A percentile compares a stretch with the other conserved stretches of the same genome.
Conservation (phyloP, 139 green algal species). For the Chlorella vulgaris region DNA sequence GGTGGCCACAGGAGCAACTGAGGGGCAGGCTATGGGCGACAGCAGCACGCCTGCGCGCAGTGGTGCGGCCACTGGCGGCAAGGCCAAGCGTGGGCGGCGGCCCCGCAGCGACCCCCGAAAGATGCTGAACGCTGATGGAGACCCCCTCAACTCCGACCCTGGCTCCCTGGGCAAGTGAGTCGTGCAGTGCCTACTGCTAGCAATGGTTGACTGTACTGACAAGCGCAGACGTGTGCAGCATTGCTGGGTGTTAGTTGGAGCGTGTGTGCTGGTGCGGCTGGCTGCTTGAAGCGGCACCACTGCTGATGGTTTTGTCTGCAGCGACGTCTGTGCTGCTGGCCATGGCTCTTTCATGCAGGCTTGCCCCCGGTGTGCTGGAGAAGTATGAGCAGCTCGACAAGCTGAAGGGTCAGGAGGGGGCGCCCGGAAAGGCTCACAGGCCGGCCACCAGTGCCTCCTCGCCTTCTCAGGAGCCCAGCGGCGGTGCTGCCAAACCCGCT, state of each 20-base stretch:
- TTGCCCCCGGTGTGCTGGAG: conserved; percentile 7
- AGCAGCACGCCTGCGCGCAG: background rate
- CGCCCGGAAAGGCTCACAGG: background rate
- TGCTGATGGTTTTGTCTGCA: background rate
- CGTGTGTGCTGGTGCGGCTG: too few relatives aligned
- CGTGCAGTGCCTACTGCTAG: background rate
- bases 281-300: background rate
- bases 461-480: background rate
- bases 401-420: background rate
- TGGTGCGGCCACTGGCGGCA: background rate
- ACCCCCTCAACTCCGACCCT: background rate
- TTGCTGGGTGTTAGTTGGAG: too few relatives aligned
- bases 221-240: too few relatives aligned
- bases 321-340: background rate
- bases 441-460: background rate
- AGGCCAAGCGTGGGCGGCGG: background rate
- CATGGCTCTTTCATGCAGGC: background rate
- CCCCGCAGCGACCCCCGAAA: background rate
- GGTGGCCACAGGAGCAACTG: background rate
- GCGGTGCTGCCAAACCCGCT: background rate
- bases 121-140: conserved; percentile 7
- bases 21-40: background rate
- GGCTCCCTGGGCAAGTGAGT: conserved; percentile 16
- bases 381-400: conserved; percentile 11
- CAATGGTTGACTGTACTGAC: too few relatives aligned